Evolutionary conservation across 2,329 filamentous ascomycete species (phyloP).

Genomic region (Curvularia eragrostidis): DNA sequence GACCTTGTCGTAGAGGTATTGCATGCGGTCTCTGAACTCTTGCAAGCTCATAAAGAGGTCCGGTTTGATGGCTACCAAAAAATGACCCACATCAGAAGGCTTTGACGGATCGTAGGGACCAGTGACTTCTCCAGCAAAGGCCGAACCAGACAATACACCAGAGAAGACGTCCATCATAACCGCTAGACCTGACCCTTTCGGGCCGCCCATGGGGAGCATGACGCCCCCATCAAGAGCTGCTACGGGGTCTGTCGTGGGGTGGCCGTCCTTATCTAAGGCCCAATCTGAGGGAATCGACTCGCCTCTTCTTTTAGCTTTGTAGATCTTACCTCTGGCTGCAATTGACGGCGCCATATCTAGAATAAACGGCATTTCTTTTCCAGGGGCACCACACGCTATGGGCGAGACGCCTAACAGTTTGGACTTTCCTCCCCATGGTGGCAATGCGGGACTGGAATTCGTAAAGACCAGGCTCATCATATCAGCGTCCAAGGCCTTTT

Average conservation of each 20-base stretch:
- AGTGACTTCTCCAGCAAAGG: conserved; percentile 79
- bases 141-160: conserved; percentile 76
- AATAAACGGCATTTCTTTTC: conserved; percentile 67
- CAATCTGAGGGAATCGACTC: conserved; percentile 74
- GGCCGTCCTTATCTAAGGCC: conserved; percentile 76
- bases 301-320: conserved; percentile 70
- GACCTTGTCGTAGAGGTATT: conserved; percentile 63
- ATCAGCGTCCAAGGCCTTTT: conserved; percentile 73
- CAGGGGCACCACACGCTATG: conserved; percentile 76
- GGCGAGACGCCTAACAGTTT: conserved; percentile 77
- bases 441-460: conserved; percentile 71
- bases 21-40: conserved; percentile 71
- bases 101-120: conserved; percentile 75
- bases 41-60: conserved; percentile 75
- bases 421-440: conserved; percentile 70
- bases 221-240: conserved; percentile 68
- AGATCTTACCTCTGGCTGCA: conserved; percentile 73
- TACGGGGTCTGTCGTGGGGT: conserved; percentile 71
- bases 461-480: conserved; percentile 67
- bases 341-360: conserved; percentile 75
- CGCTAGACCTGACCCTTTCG: conserved; percentile 76
- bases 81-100: conserved; percentile 75
- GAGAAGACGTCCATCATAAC: conserved; percentile 94
- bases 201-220: conserved; percentile 86
- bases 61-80: conserved; percentile 69